Percentiles rank a stretch among this genome's conserved stretches.
Evolutionary conservation across 345 rosid species (phyloP).

Genomic region (Populus pruinosa): DNA sequence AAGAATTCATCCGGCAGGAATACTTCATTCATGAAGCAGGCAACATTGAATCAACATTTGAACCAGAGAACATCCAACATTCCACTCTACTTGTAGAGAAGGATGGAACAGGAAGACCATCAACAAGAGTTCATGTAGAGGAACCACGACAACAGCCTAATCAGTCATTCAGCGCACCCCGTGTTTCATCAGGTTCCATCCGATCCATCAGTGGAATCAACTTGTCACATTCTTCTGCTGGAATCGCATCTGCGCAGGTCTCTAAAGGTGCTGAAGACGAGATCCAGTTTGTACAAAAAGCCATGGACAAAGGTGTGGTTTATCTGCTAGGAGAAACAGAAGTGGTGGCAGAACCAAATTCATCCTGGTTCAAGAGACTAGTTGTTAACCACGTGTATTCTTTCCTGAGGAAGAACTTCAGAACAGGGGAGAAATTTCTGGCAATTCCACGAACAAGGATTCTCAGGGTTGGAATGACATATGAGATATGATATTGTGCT

Average conservation of each 20-base stretch:
- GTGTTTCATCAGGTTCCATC: slow-evolving; percentile 42
- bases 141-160: slow-evolving; percentile 34
- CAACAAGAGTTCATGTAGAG: slow-evolving; percentile 21
- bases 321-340: slow-evolving; percentile 69
- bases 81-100: slow-evolving; percentile 15
- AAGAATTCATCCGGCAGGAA: slow-evolving; percentile 52
- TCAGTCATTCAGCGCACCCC: neutral
- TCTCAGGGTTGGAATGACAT: slow-evolving; percentile 79
- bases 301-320: slow-evolving; percentile 58
- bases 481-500: slow-evolving; percentile 46
- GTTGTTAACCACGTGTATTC: slow-evolving; percentile 47
- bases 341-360: slow-evolving; percentile 42
- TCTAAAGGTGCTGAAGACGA: slow-evolving; percentile 42
- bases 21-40: slow-evolving; percentile 31
- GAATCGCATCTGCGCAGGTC: slow-evolving; percentile 14
- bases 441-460: slow-evolving; percentile 58
- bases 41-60: neutral
- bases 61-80: slow-evolving; percentile 3
- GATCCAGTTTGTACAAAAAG: slow-evolving; percentile 50
- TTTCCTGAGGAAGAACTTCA: slow-evolving; percentile 64
- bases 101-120: slow-evolving; percentile 18
- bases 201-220: slow-evolving; percentile 18
- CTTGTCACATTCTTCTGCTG: slow-evolving; percentile 20
- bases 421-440: slow-evolving; percentile 50
- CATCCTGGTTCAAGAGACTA: slow-evolving; percentile 60